Evolutionary conservation across 1,284 basidiomycete genomes (phyloP).

Genomic region (Trichosporon asahii): DNA sequence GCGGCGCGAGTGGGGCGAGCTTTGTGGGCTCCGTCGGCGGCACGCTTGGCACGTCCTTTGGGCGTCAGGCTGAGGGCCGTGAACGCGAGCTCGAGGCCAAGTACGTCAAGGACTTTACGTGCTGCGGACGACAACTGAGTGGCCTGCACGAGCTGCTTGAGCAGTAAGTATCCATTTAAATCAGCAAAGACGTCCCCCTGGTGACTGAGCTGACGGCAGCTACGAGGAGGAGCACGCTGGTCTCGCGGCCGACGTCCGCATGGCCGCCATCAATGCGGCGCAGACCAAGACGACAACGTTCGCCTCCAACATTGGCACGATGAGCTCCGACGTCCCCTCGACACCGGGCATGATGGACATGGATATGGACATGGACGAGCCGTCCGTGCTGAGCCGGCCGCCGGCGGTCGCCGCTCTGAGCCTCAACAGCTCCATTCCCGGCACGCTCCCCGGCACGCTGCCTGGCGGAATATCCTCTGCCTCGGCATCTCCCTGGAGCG

Average conservation of each 20-base stretch:
- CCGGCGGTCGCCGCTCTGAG: slow-evolving; percentile 15
- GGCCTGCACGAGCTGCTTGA: slow-evolving; percentile 52
- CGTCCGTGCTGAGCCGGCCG: slow-evolving; percentile 24
- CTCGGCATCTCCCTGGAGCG: slow-evolving; percentile 35
- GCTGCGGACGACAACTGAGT: slow-evolving; percentile 50
- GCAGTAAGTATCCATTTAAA: slow-evolving; percentile 45
- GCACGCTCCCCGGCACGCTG: neutral
- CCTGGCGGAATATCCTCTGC: slow-evolving; percentile 2
- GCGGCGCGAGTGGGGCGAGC: slow-evolving; percentile 26
- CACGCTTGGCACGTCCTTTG: slow-evolving; percentile 41
- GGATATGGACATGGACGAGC: slow-evolving; percentile 50
- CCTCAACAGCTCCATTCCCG: slow-evolving; percentile 7
- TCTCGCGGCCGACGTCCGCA: slow-evolving; percentile 45
- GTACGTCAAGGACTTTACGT: slow-evolving; percentile 51
- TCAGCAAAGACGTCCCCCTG: neutral
- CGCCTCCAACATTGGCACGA: slow-evolving; percentile 17
- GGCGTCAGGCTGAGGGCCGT: slow-evolving; percentile 40
- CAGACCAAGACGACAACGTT: slow-evolving; percentile 20
- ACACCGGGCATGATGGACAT: slow-evolving; percentile 54
- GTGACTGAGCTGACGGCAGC: slow-evolving; percentile 25
- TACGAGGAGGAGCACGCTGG: slow-evolving; percentile 53
- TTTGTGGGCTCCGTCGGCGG: slow-evolving; percentile 42
- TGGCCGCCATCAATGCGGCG: slow-evolving; percentile 45
- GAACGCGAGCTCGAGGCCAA: slow-evolving; percentile 50
- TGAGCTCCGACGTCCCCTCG: slow-evolving; percentile 41